Base-by-base conservation (phyloP, 2,329 filamentous ascomycete species). In the Fusarium mexicanum region DNA sequence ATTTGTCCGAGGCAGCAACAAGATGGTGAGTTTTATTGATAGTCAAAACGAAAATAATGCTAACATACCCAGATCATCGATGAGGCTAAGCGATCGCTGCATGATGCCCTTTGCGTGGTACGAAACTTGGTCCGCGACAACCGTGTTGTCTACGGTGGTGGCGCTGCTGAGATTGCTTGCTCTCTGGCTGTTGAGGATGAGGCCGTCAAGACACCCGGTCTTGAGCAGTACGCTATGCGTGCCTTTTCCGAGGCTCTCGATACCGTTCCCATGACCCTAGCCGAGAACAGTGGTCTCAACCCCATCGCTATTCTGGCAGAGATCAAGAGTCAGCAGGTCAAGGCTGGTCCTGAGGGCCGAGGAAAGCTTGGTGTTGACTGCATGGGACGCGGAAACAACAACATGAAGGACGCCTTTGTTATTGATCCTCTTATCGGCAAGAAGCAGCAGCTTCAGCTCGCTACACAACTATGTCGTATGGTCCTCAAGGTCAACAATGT, bases 201-300 rank as follows among this genome's bases (percentile, higher is more conserved):
- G 33, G 96, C 96, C 48, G 92, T 95, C 80, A 94, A 97, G 91
- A 98, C 94, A 60, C 94, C 95, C 31, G 96, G 96, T n/a, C 90
- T 99, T 44, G 96, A 98, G 85, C 96, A 99, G 85, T 99, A 99
- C 84, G 95, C 96, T 75, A 99, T 99, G 96, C 94, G 96, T 71
- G 96, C 96, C 31, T 99, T 99, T 81, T 91, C 96, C 70, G 96
- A 98, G 84, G 97, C 96, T 10, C 90, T 99, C 41, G 96, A 99
- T 83, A 89, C 94, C 4, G 89, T 99, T 3, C 96, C 96, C 40
- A 96, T 99, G 94, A 94, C 96, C 5, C 89, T 99, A 69, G 95
- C 96, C 16, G 96, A 99, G 89, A 99, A 99, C 89, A 97, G 94
- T 77, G 96, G 96, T 72, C 87, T 98, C 72, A 97, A 94, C 85